Evolutionary conservation across 1,284 basidiomycete genomes (phyloP).

Genomic region (Dichomitus squalens): DNA sequence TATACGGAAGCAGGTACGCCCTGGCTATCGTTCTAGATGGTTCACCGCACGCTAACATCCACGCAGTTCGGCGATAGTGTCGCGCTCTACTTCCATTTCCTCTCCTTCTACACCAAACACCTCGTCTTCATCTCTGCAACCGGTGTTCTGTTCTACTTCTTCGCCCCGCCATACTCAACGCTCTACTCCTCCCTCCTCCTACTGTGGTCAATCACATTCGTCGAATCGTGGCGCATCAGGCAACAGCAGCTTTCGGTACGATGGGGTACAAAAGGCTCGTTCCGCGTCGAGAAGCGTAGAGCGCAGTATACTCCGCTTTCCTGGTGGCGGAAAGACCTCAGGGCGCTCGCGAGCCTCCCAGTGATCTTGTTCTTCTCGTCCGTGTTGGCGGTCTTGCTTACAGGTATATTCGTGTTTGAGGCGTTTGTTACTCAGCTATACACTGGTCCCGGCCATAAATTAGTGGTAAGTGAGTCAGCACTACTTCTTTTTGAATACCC

Average conservation of each 20-base stretch:
- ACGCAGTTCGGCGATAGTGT: constrained; percentile 84
- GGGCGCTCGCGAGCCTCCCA: constrained; percentile 78
- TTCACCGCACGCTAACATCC: constrained; percentile 3
- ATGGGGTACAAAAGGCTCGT: constrained; percentile 79
- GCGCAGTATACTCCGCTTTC: constrained; percentile 63
- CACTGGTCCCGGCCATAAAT: constrained; percentile 80
- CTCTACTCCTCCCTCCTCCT: constrained; percentile 77
- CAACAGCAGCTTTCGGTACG: constrained; percentile 80
- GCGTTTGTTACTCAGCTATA: constrained; percentile 87
- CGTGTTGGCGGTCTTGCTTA: constrained; percentile 71
- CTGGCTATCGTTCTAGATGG: not conserved
- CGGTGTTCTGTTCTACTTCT: constrained; percentile 64
- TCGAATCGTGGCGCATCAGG: constrained; percentile 87
- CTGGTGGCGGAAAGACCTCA: constrained; percentile 80
- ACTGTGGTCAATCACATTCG: constrained; percentile 83
- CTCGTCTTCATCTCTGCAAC: constrained; percentile 70
- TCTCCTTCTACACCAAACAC: constrained; percentile 80
- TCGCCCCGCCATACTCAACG: constrained; percentile 73
- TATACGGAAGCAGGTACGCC: constrained; percentile 59
- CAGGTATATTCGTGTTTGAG: constrained; percentile 84
- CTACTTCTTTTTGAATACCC: not conserved
- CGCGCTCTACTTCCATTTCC: constrained; percentile 91
- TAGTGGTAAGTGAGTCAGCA: constrained; percentile 57
- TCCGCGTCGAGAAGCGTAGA: constrained; percentile 77
- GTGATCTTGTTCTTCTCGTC: constrained; percentile 78